These are phyloP conservation scores for Cystofilobasidium ferigula DNA, from an alignment of 768 basidiomycete species.

Conservation along the genomic window DNA sequence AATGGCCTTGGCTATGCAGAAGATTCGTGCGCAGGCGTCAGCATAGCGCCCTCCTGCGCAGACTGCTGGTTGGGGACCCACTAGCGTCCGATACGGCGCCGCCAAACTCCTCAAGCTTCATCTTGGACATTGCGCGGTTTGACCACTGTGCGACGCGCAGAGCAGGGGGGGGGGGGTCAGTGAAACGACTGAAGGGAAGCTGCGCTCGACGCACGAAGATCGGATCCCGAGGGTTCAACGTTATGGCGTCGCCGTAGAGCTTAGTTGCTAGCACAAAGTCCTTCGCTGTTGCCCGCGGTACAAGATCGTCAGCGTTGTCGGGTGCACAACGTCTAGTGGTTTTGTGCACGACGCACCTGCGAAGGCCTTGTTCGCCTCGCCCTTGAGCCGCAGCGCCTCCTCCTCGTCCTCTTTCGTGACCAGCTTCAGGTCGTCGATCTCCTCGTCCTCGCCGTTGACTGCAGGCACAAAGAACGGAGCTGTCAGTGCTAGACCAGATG, in stretches of 20 bases:
- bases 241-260: slow-evolving; percentile 73
- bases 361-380: slow-evolving; percentile 80
- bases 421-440: slow-evolving; percentile 25
- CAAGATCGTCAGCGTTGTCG: neutral
- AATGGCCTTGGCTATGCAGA: slow-evolving; percentile 82
- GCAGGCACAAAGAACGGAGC: neutral
- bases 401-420: slow-evolving; percentile 62
- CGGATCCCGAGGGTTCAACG: slow-evolving; percentile 73
- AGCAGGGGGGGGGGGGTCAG: too few relatives aligned
- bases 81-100: slow-evolving; percentile 80
- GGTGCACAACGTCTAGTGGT: neutral
- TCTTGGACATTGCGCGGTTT: slow-evolving; percentile 61
- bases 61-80: too few relatives aligned
- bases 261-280: slow-evolving; percentile 65
- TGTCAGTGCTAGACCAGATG: neutral
- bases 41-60: neutral
- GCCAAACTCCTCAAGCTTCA: slow-evolving; percentile 85
- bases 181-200: neutral
- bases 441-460: slow-evolving; percentile 25
- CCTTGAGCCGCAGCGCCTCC: slow-evolving; percentile 62
- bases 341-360: slow-evolving; percentile 28
- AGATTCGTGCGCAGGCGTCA: slow-evolving; percentile 5
- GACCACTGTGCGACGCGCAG: slow-evolving; percentile 13
- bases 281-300: slow-evolving; percentile 44
- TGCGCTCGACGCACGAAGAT: slow-evolving; percentile 56